Evolutionary conservation across 1,284 basidiomycete species (phyloP), one percentile per base, ranked within the genome.

Genomic region (Coniferiporia weirii): DNA sequence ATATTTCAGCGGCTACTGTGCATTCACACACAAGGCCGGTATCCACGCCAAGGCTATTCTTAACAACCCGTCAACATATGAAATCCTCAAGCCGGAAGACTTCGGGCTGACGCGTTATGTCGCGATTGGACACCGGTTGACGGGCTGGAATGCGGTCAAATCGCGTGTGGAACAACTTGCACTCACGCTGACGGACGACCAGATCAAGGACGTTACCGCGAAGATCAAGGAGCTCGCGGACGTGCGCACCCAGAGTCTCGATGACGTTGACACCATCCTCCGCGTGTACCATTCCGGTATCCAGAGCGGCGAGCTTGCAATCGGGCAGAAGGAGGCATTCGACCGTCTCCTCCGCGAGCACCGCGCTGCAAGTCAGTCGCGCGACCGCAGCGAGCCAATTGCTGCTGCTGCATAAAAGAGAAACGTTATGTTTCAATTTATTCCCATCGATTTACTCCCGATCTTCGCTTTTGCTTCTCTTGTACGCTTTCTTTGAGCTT

Each of bases 21-120:
- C 97, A 17, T 99, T 99, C 79, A 99, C 97, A 27, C 97, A 99
- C 88, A 99, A 99, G 87, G 97, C 97, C 35, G 97, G 97, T 74
- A 99, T 99, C 67, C 97, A 99, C 75, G 97, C 97, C 78, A 99
- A 99, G 83, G 97, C 97, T 46, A 99, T 99, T 75, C 85, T 99
- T 59, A 98, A 98, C 80, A 99, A 99, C 83, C 97, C 97, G 1
- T 93, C 91, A 69, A 99, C 97, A 9, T 99, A 99, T 76, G 94
- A 97, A 77, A 95, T 96, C 74, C 82, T 94, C 75, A 97, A 91
- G 86, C 97, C 93, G 52, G 93, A 96, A 74, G 96, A 99, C 79
- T 99, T 99, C 71, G 96, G 96, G 67, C 84, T 99, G 73, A 95
- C 89, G 27, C 88, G 97, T 70, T 99, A 99, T 72, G 96, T 99